Base-by-base conservation (phyloP, 23 red algal species). In the Chondrus crispus region DNA sequence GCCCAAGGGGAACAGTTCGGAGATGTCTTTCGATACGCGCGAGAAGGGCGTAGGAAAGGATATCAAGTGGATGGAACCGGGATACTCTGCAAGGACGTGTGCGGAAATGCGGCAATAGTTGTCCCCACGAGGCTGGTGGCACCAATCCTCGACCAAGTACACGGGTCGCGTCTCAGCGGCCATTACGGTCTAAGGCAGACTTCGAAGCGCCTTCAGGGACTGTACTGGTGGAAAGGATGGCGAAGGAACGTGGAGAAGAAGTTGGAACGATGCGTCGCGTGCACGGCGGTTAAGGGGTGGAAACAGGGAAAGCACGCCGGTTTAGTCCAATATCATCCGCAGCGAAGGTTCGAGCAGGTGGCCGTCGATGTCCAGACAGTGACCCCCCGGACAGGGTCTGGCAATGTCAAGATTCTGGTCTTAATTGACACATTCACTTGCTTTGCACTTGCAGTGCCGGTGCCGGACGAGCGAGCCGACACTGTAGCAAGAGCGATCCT, bases 401-500 rank as follows among this genome's bases (percentile, higher is more conserved):
- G 39, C n/a, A 48, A 76, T 38, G 5, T 37, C 7, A 76, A 6
- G 71, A 20, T 76, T 26, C n/a, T 40, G 30, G 26, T 38, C 44
- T 8, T 7, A 24, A 24, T 76, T 20, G 28, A 42, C 43, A 26
- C 43, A 24, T 76, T 20, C 44, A 76, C 5, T 30, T 30, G 58
- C 26, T 64, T 30, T 32, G 58, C 35, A 32, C 6, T 5, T 32
- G 58, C 58, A 32, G 58, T 64, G 58, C 58, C 58, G 35, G 58
- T 64, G 24, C 58, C 58, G 58, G 58, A 64, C 6, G 58, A 87
- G 46, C 7, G 29, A 24, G 62, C 62, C 74, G 7, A 18, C 38
- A 87, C 54, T n/a, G 73, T 76, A 69, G 83, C 83, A 73, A 43
- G 40, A 8, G 60, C 46, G 29, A 9, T 87, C 28, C n/a, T 66